Evolutionary conservation across 2,329 filamentous ascomycete species (phyloP).

Genomic region (Microcera coccophila): DNA sequence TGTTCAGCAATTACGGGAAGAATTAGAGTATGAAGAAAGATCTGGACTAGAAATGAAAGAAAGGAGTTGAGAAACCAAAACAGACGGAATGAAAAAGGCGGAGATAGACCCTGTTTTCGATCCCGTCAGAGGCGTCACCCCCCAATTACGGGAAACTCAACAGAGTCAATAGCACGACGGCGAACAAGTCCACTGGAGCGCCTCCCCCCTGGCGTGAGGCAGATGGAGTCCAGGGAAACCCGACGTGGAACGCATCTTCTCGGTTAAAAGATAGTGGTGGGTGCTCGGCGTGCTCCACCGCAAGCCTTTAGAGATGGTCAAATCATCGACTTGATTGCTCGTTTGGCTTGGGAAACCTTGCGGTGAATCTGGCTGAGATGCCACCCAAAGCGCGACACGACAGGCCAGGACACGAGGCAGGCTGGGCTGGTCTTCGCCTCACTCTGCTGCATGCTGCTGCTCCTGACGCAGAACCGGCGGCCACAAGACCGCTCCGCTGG

Average conservation of each 20-base stretch:
- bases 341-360: conserved; percentile 31
- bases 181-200: not conserved
- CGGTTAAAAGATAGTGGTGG: not conserved
- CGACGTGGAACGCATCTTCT: not conserved
- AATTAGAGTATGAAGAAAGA: not conserved
- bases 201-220: not conserved
- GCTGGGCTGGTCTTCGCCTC: conserved; percentile 17
- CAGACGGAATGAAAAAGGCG: not conserved
- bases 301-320: conserved; percentile 1
- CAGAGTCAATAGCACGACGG: not conserved
- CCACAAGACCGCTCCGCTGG: too few species aligned
- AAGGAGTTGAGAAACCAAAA: not conserved
- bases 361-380: conserved; percentile 4
- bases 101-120: not conserved
- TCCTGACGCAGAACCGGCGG: too few species aligned
- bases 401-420: conserved; percentile 22
- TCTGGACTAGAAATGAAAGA: conserved; percentile 1
- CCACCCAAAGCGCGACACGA: conserved; percentile 18
- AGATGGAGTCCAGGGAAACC: not conserved
- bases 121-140: not conserved
- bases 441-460: conserved; percentile 11
- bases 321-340: too few species aligned
- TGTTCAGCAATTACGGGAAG: too few species aligned
- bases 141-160: too few species aligned
- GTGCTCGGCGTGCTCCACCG: not conserved